Percentiles rank a stretch among this genome's conserved stretches.
Evolutionary conservation across 176 grass and related monocot genomes (phyloP).

Genomic region (Areca catechu): DNA sequence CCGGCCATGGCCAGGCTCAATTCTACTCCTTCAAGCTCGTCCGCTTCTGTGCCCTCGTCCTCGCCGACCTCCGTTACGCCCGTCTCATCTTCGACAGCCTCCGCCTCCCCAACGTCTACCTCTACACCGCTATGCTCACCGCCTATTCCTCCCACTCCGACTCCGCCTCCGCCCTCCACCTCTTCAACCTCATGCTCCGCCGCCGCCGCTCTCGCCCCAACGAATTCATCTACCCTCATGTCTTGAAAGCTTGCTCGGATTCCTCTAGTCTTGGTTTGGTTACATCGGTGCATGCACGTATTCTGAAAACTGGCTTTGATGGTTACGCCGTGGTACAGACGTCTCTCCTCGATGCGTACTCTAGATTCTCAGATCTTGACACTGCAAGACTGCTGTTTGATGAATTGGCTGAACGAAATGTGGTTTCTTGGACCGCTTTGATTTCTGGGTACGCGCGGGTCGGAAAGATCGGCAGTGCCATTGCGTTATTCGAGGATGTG

Average conservation of each 20-base stretch:
- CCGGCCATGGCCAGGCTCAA: slow-evolving; percentile 48
- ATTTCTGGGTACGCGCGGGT: slow-evolving; percentile 50
- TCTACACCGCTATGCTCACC: slow-evolving; percentile 79
- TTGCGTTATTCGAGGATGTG: slow-evolving; percentile 52
- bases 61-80: slow-evolving; percentile 55
- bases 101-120: slow-evolving; percentile 52
- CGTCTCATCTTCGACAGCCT: slow-evolving; percentile 59
- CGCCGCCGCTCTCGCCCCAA: slow-evolving; percentile 36
- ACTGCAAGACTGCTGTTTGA: slow-evolving; percentile 64
- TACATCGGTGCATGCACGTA: slow-evolving; percentile 43
- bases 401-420: slow-evolving; percentile 51
- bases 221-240: slow-evolving; percentile 73
- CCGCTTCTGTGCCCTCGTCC: slow-evolving; percentile 50
- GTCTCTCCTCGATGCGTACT: slow-evolving; percentile 60
- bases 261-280: slow-evolving; percentile 15
- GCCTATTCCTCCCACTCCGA: slow-evolving; percentile 21
- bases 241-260: slow-evolving; percentile 44
- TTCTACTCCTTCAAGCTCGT: slow-evolving; percentile 68
- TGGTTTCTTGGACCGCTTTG: slow-evolving; percentile 64
- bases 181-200: slow-evolving; percentile 66
- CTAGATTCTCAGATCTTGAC: slow-evolving; percentile 40
- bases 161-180: slow-evolving; percentile 21
- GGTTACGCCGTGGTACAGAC: slow-evolving; percentile 30
- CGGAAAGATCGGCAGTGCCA: slow-evolving; percentile 38
- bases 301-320: slow-evolving; percentile 49